phyloP scores from a whole-genome alignment of 306 rosid genomes.

The Rubus parviflorus region DNA sequence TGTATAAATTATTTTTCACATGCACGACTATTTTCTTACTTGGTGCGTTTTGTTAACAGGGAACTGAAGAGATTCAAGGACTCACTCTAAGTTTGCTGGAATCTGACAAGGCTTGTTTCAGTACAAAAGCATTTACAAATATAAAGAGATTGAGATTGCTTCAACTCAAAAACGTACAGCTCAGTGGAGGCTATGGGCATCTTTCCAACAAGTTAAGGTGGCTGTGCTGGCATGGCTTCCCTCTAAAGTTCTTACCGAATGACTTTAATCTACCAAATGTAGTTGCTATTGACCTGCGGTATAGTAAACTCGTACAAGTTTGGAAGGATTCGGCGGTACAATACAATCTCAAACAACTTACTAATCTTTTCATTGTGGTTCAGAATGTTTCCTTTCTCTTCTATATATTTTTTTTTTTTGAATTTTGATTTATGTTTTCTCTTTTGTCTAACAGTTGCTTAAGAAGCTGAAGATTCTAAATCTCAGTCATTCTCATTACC shows the following conservation, averaged over 20 bases:
- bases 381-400: not conserved
- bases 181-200: not conserved
- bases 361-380: not conserved
- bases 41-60: not conserved
- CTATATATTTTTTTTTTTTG: not conserved
- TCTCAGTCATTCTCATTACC: conserved; percentile 35
- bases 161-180: not conserved
- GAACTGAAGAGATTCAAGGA: not conserved
- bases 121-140: not conserved
- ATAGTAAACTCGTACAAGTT: not conserved
- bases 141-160: not conserved
- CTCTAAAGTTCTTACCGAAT: not conserved
- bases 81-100: not conserved
- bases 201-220: not conserved
- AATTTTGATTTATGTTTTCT: not conserved
- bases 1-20: not conserved
- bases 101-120: not conserved
- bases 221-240: not conserved
- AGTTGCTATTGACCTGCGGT: not conserved
- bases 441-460: not conserved
- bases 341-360: not conserved
- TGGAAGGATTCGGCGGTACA: not conserved
- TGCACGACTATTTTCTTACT: not conserved
- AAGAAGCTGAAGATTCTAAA: conserved; percentile 17
- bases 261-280: not conserved